Conservation (phyloP, 208 protist genomes). For the Trypanosoma mega region DNA sequence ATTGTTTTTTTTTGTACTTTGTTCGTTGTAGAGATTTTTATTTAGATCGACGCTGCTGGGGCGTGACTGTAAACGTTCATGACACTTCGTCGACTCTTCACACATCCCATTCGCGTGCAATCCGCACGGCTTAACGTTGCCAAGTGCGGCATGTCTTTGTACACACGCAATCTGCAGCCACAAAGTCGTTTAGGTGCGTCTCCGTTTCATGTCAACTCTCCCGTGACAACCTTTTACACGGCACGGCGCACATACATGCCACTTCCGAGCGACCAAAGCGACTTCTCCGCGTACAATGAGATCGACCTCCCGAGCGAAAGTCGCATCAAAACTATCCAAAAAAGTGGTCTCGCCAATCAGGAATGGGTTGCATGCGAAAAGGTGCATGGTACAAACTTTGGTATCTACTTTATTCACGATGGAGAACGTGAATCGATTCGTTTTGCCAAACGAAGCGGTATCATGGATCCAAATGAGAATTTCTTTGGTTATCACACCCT, state of each 20-base stretch:
- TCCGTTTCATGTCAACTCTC: too few relatives aligned
- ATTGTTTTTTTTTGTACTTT: background rate
- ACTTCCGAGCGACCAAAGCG: conserved; percentile 65
- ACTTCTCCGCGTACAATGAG: conserved; percentile 80
- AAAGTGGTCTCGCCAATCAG: conserved; percentile 55
- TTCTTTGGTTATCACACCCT: conserved; percentile 91
- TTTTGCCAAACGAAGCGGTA: conserved; percentile 83
- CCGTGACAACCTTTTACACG: too few relatives aligned
- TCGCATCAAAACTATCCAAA: conserved; percentile 76
- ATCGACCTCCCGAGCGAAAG: conserved; percentile 83
- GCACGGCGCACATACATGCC: conserved; percentile 54
- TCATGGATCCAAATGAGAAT: conserved; percentile 89
- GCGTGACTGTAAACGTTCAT: too few relatives aligned
- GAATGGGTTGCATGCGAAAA: conserved; percentile 89
- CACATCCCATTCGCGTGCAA: background rate
- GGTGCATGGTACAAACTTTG: conserved; percentile 88
- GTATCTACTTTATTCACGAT: conserved; percentile 66
- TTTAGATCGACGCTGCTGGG: background rate
- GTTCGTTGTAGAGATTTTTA: background rate
- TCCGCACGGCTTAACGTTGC: background rate
- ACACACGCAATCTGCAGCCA: too few relatives aligned
- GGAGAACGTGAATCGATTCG: conserved; percentile 48
- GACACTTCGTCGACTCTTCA: background rate
- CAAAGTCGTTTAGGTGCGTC: too few relatives aligned
- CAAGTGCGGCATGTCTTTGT: background rate